Percentiles rank a stretch among this genome's conserved stretches.
Evolutionary conservation across 106 monocot species (phyloP).

Genomic region (Allium fistulosum): DNA sequence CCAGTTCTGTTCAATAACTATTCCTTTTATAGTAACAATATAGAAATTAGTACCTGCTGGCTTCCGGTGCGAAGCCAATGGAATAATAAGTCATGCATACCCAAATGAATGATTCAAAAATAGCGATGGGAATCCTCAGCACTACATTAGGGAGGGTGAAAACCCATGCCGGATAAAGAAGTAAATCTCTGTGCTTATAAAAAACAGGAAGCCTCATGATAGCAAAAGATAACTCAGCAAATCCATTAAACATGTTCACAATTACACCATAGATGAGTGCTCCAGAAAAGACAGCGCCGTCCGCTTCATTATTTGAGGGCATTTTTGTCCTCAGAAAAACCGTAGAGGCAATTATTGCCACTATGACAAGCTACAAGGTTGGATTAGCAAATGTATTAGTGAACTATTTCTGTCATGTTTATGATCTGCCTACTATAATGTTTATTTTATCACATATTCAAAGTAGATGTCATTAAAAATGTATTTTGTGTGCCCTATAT

Average conservation of each 20-base stretch:
- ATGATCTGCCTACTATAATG: too few species aligned
- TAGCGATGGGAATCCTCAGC: conserved; percentile 55
- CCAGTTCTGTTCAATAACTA: too few species aligned
- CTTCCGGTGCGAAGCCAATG: conserved; percentile 69
- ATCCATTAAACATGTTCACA: conserved; percentile 65
- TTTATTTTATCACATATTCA: too few species aligned
- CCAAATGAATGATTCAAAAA: conserved; percentile 63
- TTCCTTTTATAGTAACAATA: too few species aligned
- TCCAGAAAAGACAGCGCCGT: conserved; percentile 50
- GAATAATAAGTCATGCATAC: conserved; percentile 52
- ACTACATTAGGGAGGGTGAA: conserved; percentile 56
- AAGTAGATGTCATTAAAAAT: too few species aligned
- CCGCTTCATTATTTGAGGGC: conserved; percentile 19
- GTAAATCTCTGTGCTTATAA: conserved; percentile 70
- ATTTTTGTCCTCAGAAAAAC: conserved; percentile 60
- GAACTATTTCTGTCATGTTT: too few species aligned
- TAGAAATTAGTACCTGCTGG: conserved; percentile 29
- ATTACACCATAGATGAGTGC: conserved; percentile 51
- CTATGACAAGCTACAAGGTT: conserved; percentile 32
- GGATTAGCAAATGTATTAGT: too few species aligned
- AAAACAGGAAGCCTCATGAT: conserved; percentile 65
- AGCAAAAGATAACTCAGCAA: conserved; percentile 47
- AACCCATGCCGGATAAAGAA: conserved; percentile 62
- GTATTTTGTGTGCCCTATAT: too few species aligned
- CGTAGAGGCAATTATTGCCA: conserved; percentile 50